These are phyloP conservation scores for Phytophthora citrophthora DNA, from an alignment of 352 stramenopile genomes.

Conservation along the genomic window DNA sequence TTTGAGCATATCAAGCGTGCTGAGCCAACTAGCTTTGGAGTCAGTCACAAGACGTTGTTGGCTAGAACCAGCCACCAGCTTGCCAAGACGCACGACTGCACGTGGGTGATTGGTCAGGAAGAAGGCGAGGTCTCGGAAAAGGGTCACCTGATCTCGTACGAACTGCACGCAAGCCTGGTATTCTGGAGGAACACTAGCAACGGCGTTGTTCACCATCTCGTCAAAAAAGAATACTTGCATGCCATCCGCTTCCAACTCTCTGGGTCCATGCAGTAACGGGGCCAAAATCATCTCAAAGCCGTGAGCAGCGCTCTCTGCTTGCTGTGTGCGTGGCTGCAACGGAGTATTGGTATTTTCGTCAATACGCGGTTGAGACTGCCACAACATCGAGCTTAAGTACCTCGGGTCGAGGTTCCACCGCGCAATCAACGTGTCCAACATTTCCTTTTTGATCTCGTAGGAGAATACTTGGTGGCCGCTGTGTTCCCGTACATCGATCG, in stretches of 20 bases:
- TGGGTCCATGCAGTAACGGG: constrained; percentile 43
- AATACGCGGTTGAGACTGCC: constrained; percentile 50
- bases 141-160: constrained; percentile 37
- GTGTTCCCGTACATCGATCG: constrained; percentile 52
- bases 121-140: constrained; percentile 52
- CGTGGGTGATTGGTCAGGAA: constrained; percentile 57
- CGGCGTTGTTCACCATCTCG: constrained; percentile 50
- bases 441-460: constrained; percentile 49
- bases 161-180: constrained; percentile 45
- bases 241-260: constrained; percentile 40
- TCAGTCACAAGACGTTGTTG: constrained; percentile 50
- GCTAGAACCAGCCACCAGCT: constrained; percentile 42
- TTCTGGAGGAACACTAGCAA: constrained; percentile 39
- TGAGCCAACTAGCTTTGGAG: constrained; percentile 51
- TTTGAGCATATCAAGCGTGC: constrained; percentile 58
- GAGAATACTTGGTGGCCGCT: constrained; percentile 45
- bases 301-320: constrained; percentile 50
- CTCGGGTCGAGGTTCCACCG: constrained; percentile 56
- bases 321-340: constrained; percentile 34
- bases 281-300: constrained; percentile 54
- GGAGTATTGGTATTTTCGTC: constrained; percentile 15
- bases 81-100: constrained; percentile 44
- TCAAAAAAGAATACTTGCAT: constrained; percentile 53
- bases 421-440: constrained; percentile 46
- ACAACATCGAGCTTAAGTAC: constrained; percentile 54